Evolutionary conservation across 2,329 filamentous ascomycete genomes (phyloP), one percentile per base, ranked within the genome.

Genomic region (Pleoardoris graminearum): DNA sequence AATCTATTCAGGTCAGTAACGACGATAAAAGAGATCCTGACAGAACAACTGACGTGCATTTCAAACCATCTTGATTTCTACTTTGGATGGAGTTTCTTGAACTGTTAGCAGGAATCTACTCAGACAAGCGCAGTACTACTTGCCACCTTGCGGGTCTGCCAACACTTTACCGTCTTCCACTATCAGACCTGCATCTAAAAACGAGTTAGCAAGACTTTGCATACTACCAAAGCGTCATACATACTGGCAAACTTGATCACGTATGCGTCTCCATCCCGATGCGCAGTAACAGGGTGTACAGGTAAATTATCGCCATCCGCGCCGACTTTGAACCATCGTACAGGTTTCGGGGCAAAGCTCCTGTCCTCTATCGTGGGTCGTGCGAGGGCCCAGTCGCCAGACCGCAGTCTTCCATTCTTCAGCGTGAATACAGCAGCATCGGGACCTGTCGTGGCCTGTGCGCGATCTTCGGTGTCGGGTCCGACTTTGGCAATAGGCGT

Each of bases 351-450:
- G 8, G 35, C 25, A 23, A 60, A 50, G 51, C 59, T 62, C 16
- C 62, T 58, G 37, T 65, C 48, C 38, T 65, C 62, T 30, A 37
- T 39, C 14, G 41, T 19, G 39, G 43, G 25, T 37, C 62, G 59
- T 35, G 51, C 61, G n/a, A 63, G 57, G 30, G 61, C 47, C 52
- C 55, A 60, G 17, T 59, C 56, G 21, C 59, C 56, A 42, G 33
- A 61, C 25, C 55, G 50, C 10, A 65, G 56, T 17, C 51, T 56
- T 36, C 55, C 53, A 29, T 59, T 37, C 30, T 61, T 57, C 42
- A 65, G 55, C 16, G 53, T 58, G 27, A 65, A 65, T 22, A 62
- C 42, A 8, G 62, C 62, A 19, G 59, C 54, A 27, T 61, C 61
- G 8, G 57, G 22, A 16, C 62, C 62, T 7, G 50, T 50, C 14